phyloP scores from a whole-genome alignment of 495 filamentous ascomycete species.

The Tetracladium marchalianum region DNA sequence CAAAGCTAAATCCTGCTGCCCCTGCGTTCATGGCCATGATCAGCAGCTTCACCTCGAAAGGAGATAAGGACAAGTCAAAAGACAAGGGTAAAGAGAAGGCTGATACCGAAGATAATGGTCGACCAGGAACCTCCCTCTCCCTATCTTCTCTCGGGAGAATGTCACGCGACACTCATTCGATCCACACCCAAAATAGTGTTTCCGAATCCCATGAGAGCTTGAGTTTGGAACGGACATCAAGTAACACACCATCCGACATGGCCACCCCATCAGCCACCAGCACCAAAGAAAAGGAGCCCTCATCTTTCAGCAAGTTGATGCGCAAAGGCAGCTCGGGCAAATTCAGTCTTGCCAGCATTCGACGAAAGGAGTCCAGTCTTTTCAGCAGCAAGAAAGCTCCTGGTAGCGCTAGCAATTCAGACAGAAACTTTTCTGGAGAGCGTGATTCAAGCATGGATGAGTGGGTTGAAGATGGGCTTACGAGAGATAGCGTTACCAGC shows the following conservation, averaged over 20 bases:
- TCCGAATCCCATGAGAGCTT: slow-evolving; percentile 56
- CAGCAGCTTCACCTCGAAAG: slow-evolving; percentile 22
- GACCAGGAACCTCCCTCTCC: slow-evolving; percentile 24
- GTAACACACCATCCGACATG: slow-evolving; percentile 56
- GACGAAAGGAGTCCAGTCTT: slow-evolving; percentile 43
- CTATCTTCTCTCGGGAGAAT: slow-evolving; percentile 42
- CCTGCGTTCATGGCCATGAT: slow-evolving; percentile 45
- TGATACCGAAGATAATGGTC: neutral
- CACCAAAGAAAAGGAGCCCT: slow-evolving; percentile 42
- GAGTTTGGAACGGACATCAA: slow-evolving; percentile 59
- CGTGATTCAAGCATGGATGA: slow-evolving; percentile 19
- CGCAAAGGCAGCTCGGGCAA: slow-evolving; percentile 74
- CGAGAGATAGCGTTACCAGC: slow-evolving; percentile 19
- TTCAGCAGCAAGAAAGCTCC: slow-evolving; percentile 11
- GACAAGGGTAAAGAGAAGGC: slow-evolving; percentile 10
- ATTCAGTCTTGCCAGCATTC: slow-evolving; percentile 60
- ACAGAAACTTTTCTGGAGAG: slow-evolving; percentile 17
- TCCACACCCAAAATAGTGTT: slow-evolving; percentile 51
- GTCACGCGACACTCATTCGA: slow-evolving; percentile 50
- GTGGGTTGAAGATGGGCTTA: slow-evolving; percentile 9
- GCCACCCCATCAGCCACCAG: slow-evolving; percentile 29
- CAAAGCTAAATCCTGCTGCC: slow-evolving; percentile 52
- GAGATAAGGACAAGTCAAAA: slow-evolving; percentile 12
- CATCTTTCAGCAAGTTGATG: slow-evolving; percentile 56
- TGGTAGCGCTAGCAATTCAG: slow-evolving; percentile 15